These are phyloP conservation scores for Trichoderma cornu-damae DNA, from an alignment of 2,329 filamentous ascomycete species.

Conservation along the genomic window DNA sequence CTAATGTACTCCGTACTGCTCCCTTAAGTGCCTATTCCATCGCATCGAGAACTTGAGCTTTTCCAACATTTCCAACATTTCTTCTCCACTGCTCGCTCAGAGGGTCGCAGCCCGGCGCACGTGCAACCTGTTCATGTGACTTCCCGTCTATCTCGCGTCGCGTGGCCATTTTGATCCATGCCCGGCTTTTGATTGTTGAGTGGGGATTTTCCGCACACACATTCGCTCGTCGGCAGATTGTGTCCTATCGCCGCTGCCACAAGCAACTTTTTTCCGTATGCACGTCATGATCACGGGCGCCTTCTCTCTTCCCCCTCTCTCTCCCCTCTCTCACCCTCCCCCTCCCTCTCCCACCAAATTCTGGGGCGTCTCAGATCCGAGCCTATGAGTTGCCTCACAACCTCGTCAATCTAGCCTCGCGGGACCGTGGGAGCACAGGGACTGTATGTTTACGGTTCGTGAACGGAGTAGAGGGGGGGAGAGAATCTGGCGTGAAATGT, in stretches of 20 bases:
- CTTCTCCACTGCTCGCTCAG: background rate
- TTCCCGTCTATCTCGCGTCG: conserved; percentile 28
- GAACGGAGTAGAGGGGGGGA: background rate
- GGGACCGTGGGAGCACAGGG: too few species aligned
- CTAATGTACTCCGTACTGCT: too few species aligned
- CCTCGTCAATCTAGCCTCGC: conserved; percentile 7
- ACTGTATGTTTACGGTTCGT: background rate
- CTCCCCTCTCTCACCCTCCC: background rate
- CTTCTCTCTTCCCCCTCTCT: background rate
- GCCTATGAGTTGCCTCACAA: conserved; percentile 7
- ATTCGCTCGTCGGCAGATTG: background rate
- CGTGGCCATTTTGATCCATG: conserved; percentile 8
- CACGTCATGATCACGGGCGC: conserved; percentile 14
- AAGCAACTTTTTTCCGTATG: background rate
- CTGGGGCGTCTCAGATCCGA: background rate
- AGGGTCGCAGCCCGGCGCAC: conserved; percentile 14
- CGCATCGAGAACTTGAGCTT: background rate
- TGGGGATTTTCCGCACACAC: conserved; percentile 6
- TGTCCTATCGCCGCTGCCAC: conserved; percentile 9
- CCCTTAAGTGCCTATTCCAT: too few species aligned
- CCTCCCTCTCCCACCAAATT: background rate
- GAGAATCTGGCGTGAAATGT: background rate
- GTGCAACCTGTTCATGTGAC: conserved; percentile 30
- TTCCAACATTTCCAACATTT: background rate
- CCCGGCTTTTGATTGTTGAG: background rate